A percentile compares a stretch with the other conserved stretches of the same genome.
Evolutionary conservation across 2,329 filamentous ascomycete species (phyloP).

Genomic region (Fusarium sp.): DNA sequence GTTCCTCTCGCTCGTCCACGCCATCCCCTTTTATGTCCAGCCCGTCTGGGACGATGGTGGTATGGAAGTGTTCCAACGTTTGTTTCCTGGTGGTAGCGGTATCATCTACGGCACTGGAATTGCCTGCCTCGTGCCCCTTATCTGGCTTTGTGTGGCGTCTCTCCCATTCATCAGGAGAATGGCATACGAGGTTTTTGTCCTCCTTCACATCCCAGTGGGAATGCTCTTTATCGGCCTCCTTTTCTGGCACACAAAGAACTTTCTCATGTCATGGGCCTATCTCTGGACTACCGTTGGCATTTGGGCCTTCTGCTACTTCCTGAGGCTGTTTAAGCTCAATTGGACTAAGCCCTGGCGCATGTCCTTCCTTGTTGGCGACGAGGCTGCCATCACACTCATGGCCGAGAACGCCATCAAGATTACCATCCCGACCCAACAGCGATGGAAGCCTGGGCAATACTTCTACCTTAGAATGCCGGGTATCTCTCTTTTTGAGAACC

Average conservation of each 20-base stretch:
- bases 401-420: slow-evolving; percentile 96
- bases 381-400: slow-evolving; percentile 89
- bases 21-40: slow-evolving; percentile 89
- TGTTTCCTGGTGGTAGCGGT: slow-evolving; percentile 74
- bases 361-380: slow-evolving; percentile 89
- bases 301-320: slow-evolving; percentile 79
- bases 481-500: slow-evolving; percentile 90
- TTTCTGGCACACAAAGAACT: slow-evolving; percentile 98
- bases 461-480: slow-evolving; percentile 95
- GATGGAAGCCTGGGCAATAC: slow-evolving; percentile 94
- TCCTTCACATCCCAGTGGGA: slow-evolving; percentile 84
- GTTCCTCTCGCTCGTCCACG: slow-evolving; percentile 85
- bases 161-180: slow-evolving; percentile 80
- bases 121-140: slow-evolving; percentile 82
- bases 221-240: slow-evolving; percentile 85
- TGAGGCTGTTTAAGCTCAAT: slow-evolving; percentile 87
- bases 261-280: slow-evolving; percentile 89
- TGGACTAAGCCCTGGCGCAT: slow-evolving; percentile 85
- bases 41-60: slow-evolving; percentile 87
- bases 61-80: slow-evolving; percentile 74
- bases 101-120: slow-evolving; percentile 88
- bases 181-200: slow-evolving; percentile 88
- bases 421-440: slow-evolving; percentile 92
- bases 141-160: slow-evolving; percentile 87
- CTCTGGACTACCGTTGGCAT: slow-evolving; percentile 85